Evolutionary conservation across 176 grass and related monocot genomes (phyloP).

Genomic region (Cymbopogon citratus): DNA sequence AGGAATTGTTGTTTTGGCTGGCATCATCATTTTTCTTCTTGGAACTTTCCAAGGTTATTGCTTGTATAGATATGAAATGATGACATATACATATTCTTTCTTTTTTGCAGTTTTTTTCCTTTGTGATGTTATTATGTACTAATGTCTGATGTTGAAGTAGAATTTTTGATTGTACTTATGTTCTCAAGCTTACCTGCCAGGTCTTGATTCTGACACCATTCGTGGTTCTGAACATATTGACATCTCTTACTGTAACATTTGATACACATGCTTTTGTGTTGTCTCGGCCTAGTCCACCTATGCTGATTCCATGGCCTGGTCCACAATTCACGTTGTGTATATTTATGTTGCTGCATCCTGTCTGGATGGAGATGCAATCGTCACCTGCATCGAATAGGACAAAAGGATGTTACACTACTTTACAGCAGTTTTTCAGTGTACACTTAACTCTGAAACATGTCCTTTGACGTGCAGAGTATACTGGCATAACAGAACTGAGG

Average conservation of each 20-base stretch:
- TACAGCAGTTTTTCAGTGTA: conserved; percentile 1
- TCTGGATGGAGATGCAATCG: conserved; percentile 96
- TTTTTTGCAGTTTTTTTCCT: neutral
- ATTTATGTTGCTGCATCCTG: conserved; percentile 87
- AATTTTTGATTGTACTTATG: conserved; percentile 21
- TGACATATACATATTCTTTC: neutral
- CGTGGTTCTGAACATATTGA: conserved; percentile 91
- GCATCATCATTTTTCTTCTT: conserved; percentile 1
- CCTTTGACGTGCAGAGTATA: conserved; percentile 1
- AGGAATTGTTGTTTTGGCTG: conserved; percentile 8
- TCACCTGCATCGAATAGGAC: conserved; percentile 58
- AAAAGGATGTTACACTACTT: conserved; percentile 20
- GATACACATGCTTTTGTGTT: conserved; percentile 98
- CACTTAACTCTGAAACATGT: conserved; percentile 13
- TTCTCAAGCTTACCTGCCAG: conserved; percentile 77
- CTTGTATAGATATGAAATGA: neutral
- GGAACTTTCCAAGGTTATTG: neutral
- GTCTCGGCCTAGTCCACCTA: conserved; percentile 90
- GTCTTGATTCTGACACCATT: conserved; percentile 97
- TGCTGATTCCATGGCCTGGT: conserved; percentile 97
- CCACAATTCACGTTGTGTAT: conserved; percentile 96
- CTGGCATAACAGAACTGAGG: conserved; percentile 18
- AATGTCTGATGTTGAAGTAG: conserved; percentile 6
- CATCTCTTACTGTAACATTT: conserved; percentile 88
- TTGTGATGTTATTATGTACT: neutral